Evolutionary conservation across 768 basidiomycete genomes (phyloP), one percentile per base, ranked within the genome.

Genomic region (Rubroboletus satanas): DNA sequence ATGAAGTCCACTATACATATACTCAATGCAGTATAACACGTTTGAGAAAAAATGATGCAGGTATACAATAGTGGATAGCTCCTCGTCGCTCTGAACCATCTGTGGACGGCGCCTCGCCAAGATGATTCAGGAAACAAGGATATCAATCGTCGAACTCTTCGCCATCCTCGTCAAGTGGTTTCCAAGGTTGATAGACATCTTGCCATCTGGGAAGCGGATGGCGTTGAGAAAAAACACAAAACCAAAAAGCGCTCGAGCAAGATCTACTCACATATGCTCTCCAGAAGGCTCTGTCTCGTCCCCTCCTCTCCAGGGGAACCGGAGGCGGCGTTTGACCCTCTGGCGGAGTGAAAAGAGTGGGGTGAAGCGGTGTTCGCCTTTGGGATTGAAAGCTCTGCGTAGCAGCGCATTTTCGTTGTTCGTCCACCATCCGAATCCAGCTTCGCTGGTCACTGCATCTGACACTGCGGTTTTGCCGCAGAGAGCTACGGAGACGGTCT

Each of bases 121-220:
- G 26, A 37, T 15, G 5, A 37, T 15, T 33, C 21, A 14, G n/a
- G 9, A 23, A 42, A 29, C 12, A 35, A 36, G 7, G 10, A 3
- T 39, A 41, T 51, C 38, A 49, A 26, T 39, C 39, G 0, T 55
- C 49, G 23, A 29, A 5, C n/a, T 63, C 53, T 11, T 56, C 45
- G 5, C 64, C 57, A 7, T 62, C 57, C 29, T 64, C 64, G 47
- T 64, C 47, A 10, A 60, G 55, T 14, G 57, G 64, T n/a, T 36
- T 65, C 64, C 64, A 63, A 3, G 49, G 29, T n/a, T 42, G 52
- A 51, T 52, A 55, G 29, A 60, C 61, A 18, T 66, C 56, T 21
- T 48, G n/a, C 56, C 60, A 62, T n/a, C 64, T 63, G 32, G 15
- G 12, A 42, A n/a, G 14, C 15, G 7, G 45, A 15, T 21, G 12